Evolutionary conservation across 768 basidiomycete genomes (phyloP), one percentile per base, ranked within the genome.

Genomic region (Glaciozyma antarctica): DNA sequence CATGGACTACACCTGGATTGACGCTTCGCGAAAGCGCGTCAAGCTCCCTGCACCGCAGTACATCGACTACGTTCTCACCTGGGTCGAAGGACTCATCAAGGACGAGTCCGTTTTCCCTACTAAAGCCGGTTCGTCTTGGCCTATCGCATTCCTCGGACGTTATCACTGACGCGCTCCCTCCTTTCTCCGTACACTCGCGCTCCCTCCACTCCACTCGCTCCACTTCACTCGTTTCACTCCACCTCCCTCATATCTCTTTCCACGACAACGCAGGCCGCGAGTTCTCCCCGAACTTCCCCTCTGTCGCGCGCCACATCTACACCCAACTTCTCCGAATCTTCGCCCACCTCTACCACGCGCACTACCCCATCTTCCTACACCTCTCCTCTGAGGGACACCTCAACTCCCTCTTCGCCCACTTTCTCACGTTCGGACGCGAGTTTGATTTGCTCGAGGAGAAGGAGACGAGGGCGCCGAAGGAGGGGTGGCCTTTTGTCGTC

Each of bases 41-140:
- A 81, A 87, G 69, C 81, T 97, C 0, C 86, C 94, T 1, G 94
- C 94, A 19, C 91, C 94, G 9, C 93, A 89, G 1, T 97, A 97
- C 77, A 90, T 97, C 73, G 94, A 97, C 80, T 94, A 90, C 69
- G 94, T 97, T 73, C 91, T 97, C 87, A 90, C 92, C 6, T 92
- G 90, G 81, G 84, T 95, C 32, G 94, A 98, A 76, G 92, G 88
- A 75, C 81, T 94, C 32, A 81, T 97, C 41, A 90, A 97, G 72
- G 93, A 98, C 79, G 92, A 97, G 73, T 86, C 84, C 71, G 85
- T 87, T 61, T 97, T 97, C 81, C 94, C 93, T 8, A 91, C 93
- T 15, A 94, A 95, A 76, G 85, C 88, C n/a, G 90, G 92, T 89
- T 73, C 70, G 83, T 78, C 21, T 5, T 24, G 34, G 13, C 22